Evolutionary conservation across 257 asterid species (phyloP), one percentile per base, ranked within the genome.

Genomic region (Asclepias syriaca): DNA sequence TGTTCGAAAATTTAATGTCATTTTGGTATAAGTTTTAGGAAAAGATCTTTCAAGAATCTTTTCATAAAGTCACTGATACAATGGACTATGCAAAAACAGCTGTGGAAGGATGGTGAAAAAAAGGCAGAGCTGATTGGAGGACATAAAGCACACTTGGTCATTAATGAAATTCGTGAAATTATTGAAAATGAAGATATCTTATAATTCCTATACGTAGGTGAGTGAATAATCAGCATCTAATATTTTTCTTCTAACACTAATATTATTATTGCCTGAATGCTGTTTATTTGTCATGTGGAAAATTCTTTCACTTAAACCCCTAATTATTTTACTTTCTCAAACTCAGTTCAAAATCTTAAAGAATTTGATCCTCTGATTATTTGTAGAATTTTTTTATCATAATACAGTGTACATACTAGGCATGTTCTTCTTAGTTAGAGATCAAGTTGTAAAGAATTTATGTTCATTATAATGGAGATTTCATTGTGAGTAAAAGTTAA

Each of bases 101-200:
- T 91, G 50, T 93, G 98, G 98, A 85, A 75, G 77, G 90, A 89
- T 75, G 91, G 96, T n/a, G 74, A 86, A 86, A 91, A 91, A 78
- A 88, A 81, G 70, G 87, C 61, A 0, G 98, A 93, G 89, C 95
- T 93, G 83, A 91, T 91, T 39, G 98, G 97, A 66, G 91, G 96
- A 77, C 88, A 89, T 78, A 86, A 86, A 81, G 92, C 96, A 27
- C 81, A 87, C 81, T 74, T 93, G 79, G 98, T 93, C 27, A 86
- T 93, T 7, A 91, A 79, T 46, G 97, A 93, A 78, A 84, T 91
- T 67, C 87, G 90, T 48, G 95, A 89, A 65, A 87, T 93, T 87
- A 86, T 93, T 54, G 98, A 93, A 73, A 89, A 77, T 69, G 92
- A 85, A 82, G 69, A 57, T 58, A 48, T 75, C 66, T 64, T 79